Evolutionary conservation across 1,139 yeast species (phyloP), one percentile per base, ranked within the genome.

Genomic region (Neolecta irregularis): DNA sequence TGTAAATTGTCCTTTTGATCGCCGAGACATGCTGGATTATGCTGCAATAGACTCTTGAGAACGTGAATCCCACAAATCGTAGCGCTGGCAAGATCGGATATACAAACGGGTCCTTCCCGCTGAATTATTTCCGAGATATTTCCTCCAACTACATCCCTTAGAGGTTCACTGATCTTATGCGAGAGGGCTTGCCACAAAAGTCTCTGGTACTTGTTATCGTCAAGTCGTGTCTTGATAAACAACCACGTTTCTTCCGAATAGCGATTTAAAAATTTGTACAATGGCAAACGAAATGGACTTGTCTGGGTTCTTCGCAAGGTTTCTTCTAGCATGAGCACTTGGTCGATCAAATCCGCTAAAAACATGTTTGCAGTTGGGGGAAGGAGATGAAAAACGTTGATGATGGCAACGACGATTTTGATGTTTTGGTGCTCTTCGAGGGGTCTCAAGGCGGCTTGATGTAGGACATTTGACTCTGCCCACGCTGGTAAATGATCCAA

Each of bases 401-500:
- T 64, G 38, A 91, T 81, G 1, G 94, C 93, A 49, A 77, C 80
- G 30, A 88, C 85, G 24, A 88, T 76, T 50, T 79, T 78, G 11
- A 81, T 76, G 1, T 85, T 77, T 34, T 76, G 77, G 42, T 80
- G 80, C 43, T 74, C 79, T 30, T 74, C 81, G 41, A 81, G 62
- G 38, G 76, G 85, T 47, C 73, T 78, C 19, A 72, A 69, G 0
- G 93, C 73, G 36, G 76, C 67, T 45, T 69, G 69, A 35, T 79
- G 69, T 34, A 91, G 58, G 1, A 79, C 71, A 32, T 70, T 69
- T 5, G 92, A 81, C 46, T 81, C 91, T 0, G 96, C 94, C 94
- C 95, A 85, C 0, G 95, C 94, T 68, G 76, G 79, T 46, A 88
- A 62, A 56, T 91, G 98, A 49, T 91, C 98, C 21, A 91, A 64